Conservation (phyloP, 2,329 filamentous ascomycete species). For the Canariomyces notabilis region DNA sequence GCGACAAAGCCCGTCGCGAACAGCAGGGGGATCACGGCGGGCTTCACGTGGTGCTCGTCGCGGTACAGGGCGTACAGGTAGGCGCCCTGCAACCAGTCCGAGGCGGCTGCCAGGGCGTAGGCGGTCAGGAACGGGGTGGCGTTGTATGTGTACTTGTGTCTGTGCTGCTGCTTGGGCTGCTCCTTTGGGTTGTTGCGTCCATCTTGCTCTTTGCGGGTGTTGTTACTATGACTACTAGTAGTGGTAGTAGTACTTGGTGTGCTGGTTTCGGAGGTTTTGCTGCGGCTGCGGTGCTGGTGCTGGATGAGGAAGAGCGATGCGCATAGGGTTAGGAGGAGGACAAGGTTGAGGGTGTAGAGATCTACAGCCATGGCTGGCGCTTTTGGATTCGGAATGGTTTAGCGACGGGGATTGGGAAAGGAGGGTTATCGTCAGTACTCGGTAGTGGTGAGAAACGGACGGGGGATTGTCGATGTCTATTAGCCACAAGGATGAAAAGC, state of each 20-base stretch:
- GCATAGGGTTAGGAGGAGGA: constrained; percentile 31
- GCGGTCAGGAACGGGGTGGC: constrained; percentile 36
- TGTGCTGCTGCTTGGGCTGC: background rate
- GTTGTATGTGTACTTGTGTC: constrained; percentile 1
- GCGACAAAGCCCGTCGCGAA: constrained; percentile 43
- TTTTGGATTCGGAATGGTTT: background rate
- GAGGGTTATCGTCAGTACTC: background rate
- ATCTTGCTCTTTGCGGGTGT: too few species aligned
- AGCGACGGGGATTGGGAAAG: too few species aligned
- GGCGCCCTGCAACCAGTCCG: constrained; percentile 47
- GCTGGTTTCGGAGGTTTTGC: constrained; percentile 10
- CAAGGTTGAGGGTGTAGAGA: constrained; percentile 33
- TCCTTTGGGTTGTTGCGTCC: too few species aligned
- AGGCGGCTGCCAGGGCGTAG: constrained; percentile 45
- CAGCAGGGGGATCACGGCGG: constrained; percentile 33
- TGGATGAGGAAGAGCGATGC: constrained; percentile 22
- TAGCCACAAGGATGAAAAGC: background rate
- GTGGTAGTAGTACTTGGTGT: background rate
- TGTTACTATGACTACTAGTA: background rate
- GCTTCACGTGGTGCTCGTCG: constrained; percentile 29
- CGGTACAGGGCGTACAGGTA: constrained; percentile 35
- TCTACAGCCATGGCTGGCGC: constrained; percentile 28
- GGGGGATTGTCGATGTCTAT: background rate
- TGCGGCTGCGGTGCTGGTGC: background rate
- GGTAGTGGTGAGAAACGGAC: background rate